Percentiles rank a stretch among this genome's conserved stretches.
Conservation (phyloP, 2,329 filamentous ascomycete species). For the Phaeosphaeriaceae sp. region DNA sequence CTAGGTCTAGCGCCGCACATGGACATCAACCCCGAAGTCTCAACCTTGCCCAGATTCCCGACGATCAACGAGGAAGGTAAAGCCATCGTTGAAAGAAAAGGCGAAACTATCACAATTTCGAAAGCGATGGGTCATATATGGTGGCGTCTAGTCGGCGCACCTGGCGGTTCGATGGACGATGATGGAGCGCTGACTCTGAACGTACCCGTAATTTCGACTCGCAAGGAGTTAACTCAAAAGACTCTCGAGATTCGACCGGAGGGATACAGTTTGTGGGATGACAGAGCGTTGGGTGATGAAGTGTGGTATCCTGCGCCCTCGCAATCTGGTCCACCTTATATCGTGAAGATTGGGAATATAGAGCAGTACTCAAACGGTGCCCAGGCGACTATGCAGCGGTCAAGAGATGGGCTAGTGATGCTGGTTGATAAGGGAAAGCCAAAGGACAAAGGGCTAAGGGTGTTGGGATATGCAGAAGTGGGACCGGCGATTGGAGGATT, state of each 20-base stretch:
- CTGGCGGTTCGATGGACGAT: slow-evolving; percentile 5
- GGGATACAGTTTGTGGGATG: neutral
- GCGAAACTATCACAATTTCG: neutral
- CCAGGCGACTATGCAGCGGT: neutral
- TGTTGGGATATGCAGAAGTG: slow-evolving; percentile 3
- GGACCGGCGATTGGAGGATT: neutral
- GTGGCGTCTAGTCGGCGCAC: slow-evolving; percentile 4
- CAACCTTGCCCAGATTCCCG: slow-evolving; percentile 8
- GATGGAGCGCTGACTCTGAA: slow-evolving; percentile 2
- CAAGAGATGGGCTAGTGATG: slow-evolving; percentile 2
- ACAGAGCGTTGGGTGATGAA: neutral
- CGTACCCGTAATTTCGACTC: neutral
- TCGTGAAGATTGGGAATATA: neutral
- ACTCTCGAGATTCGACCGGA: neutral
- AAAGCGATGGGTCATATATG: neutral
- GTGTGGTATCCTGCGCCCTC: slow-evolving; percentile 4
- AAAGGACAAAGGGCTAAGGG: neutral
- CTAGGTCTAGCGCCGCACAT: slow-evolving; percentile 8
- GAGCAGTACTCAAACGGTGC: slow-evolving; percentile 4
- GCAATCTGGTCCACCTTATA: slow-evolving; percentile 1
- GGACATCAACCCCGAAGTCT: slow-evolving; percentile 8
- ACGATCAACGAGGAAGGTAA: neutral
- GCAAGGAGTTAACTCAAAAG: neutral
- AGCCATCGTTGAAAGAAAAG: neutral
- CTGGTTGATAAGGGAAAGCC: neutral